Evolutionary conservation across 2,329 filamentous ascomycete genomes (phyloP).

Genomic region (Fusarium goolgardi): DNA sequence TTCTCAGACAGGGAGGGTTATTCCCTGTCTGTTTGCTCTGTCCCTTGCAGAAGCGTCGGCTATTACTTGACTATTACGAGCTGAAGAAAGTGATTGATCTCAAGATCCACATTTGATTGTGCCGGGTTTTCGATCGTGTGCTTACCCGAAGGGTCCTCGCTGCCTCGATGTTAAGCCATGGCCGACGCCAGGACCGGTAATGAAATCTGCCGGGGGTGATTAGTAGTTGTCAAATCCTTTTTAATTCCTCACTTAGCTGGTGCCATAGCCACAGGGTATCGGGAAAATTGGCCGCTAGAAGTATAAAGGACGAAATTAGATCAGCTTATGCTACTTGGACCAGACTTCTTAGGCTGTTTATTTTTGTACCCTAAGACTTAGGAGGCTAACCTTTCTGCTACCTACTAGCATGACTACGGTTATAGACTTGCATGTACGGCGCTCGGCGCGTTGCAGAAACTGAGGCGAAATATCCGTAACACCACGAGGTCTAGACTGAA

Average conservation of each 20-base stretch:
- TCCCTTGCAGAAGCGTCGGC: conserved; percentile 41
- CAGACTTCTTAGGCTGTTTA: not conserved
- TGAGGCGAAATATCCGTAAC: not conserved
- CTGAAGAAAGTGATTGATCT: conserved; percentile 1
- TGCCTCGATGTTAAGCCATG: conserved; percentile 23
- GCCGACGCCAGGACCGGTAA: conserved; percentile 19
- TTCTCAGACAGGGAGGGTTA: not conserved
- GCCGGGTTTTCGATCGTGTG: conserved; percentile 25
- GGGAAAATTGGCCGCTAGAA: too few species aligned
- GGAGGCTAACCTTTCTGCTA: too few species aligned
- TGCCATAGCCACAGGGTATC: not conserved
- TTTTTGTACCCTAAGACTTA: too few species aligned
- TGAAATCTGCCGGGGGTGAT: not conserved
- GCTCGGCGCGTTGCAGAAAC: not conserved
- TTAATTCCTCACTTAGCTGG: not conserved
- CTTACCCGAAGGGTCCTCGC: conserved; percentile 18
- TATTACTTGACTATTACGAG: conserved; percentile 7
- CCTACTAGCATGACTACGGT: not conserved
- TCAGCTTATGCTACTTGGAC: too few species aligned
- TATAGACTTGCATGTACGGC: not conserved
- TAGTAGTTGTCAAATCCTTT: not conserved
- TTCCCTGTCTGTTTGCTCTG: conserved; percentile 2
- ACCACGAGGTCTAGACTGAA: conserved; percentile 5
- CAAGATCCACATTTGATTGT: conserved; percentile 23
- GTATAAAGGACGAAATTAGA: too few species aligned